Evolutionary conservation across 257 asterid genomes (phyloP).

Genomic region (Solanum ossicruentum): DNA sequence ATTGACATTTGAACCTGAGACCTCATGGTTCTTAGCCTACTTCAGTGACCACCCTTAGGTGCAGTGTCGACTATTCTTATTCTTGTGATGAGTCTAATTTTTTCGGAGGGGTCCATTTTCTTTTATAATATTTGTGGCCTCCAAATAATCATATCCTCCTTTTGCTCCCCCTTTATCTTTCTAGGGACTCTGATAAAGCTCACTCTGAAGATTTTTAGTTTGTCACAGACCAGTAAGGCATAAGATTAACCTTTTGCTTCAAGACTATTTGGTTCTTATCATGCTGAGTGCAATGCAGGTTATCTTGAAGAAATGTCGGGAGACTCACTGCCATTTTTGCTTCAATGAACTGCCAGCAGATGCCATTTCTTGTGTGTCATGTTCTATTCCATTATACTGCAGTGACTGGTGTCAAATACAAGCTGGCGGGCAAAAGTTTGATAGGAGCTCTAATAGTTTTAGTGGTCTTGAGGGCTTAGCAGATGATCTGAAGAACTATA

Average conservation of each 20-base stretch:
- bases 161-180: not conserved
- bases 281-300: conserved; percentile 40
- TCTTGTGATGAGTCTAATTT: not conserved
- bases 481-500: conserved; percentile 43
- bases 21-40: not conserved
- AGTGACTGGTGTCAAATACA: conserved; percentile 54
- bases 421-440: conserved; percentile 47
- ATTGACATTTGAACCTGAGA: not conserved
- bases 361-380: conserved; percentile 63
- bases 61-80: not conserved
- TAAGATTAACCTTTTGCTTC: not conserved
- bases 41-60: not conserved
- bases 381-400: conserved; percentile 77
- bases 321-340: conserved; percentile 91
- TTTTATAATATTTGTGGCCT: not conserved
- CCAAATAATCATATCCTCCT: not conserved
- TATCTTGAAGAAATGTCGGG: conserved; percentile 72
- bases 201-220: not conserved
- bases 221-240: not conserved
- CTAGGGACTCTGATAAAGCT: not conserved
- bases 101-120: not conserved
- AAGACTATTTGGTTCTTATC: conserved; percentile 8
- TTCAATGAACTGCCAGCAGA: conserved; percentile 76
- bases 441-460: conserved; percentile 6
- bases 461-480: conserved; percentile 24